Conservation (phyloP, 1,139 yeast species). For the Yamadazyma sp. region DNA sequence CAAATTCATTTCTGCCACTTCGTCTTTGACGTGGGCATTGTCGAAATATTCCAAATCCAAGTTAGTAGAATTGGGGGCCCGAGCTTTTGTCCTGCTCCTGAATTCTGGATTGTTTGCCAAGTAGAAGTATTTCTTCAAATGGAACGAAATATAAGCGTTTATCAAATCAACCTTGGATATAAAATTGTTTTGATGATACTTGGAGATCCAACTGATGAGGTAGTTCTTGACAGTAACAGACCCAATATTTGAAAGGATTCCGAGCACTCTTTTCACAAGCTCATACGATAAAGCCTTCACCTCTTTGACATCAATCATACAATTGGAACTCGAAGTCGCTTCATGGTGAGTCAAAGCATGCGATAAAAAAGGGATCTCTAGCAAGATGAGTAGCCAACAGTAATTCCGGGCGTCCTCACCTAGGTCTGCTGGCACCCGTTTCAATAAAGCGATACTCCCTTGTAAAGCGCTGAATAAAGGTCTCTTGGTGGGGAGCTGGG, state of each 20-base stretch:
- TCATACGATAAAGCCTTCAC: constrained; percentile 60
- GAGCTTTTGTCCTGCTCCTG: constrained; percentile 11
- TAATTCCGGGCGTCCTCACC: constrained; percentile 40
- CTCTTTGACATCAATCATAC: constrained; percentile 49
- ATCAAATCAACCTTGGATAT: constrained; percentile 50
- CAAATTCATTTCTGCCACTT: constrained; percentile 15
- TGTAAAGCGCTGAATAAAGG: constrained; percentile 56
- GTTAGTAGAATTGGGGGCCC: not conserved
- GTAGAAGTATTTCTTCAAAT: constrained; percentile 43
- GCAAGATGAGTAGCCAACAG: constrained; percentile 58
- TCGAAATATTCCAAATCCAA: constrained; percentile 23
- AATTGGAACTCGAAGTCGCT: constrained; percentile 9
- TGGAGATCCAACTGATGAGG: constrained; percentile 60
- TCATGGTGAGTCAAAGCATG: constrained; percentile 40
- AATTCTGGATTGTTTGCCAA: constrained; percentile 35
- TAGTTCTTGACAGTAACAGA: constrained; percentile 39
- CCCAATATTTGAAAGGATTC: constrained; percentile 57
- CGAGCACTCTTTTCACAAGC: constrained; percentile 63
- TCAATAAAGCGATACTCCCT: constrained; percentile 49
- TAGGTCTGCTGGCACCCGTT: constrained; percentile 35
- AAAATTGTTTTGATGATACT: constrained; percentile 41
- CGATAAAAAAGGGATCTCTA: constrained; percentile 61
- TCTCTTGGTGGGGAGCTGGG: constrained; percentile 55
- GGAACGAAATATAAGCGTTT: constrained; percentile 67
- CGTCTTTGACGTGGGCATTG: constrained; percentile 18